A percentile compares a stretch with the other conserved stretches of the same genome.
These are phyloP conservation scores for Erythrophleum ivorense DNA, from an alignment of 331 rosid species.

Conservation along the genomic window DNA sequence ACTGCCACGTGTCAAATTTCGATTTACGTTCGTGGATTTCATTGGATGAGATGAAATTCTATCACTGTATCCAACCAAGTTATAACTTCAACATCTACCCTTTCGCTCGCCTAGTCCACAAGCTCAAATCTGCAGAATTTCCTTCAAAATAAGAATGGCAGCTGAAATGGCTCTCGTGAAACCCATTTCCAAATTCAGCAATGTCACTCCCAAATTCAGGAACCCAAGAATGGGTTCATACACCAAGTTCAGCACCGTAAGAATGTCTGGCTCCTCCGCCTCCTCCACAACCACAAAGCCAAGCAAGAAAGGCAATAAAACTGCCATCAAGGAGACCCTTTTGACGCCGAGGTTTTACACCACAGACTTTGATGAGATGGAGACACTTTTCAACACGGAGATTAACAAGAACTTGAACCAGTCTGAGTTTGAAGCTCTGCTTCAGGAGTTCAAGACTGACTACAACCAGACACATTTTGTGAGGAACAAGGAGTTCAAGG, in stretches of 20 bases:
- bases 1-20: conserved; percentile 61
- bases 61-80: conserved; percentile 38
- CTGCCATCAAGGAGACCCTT: conserved; percentile 80
- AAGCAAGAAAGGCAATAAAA: conserved; percentile 60
- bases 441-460: conserved; percentile 96
- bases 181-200: conserved; percentile 77
- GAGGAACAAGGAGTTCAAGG: conserved; percentile 96
- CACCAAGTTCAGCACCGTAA: conserved; percentile 49
- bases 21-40: conserved; percentile 55
- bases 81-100: conserved; percentile 6
- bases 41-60: conserved; percentile 60
- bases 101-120: not conserved
- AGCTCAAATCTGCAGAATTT: conserved; percentile 10
- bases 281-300: conserved; percentile 49
- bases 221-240: conserved; percentile 50
- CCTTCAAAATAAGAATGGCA: conserved; percentile 51
- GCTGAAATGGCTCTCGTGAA: conserved; percentile 88
- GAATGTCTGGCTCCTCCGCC: conserved; percentile 62
- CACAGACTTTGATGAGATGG: conserved; percentile 97
- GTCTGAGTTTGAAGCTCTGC: conserved; percentile 83
- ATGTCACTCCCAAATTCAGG: conserved; percentile 50
- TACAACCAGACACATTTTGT: conserved; percentile 97
- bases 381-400: conserved; percentile 95
- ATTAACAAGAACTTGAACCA: conserved; percentile 87
- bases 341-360: conserved; percentile 95